Conservation (phyloP, 2,329 filamentous ascomycete species). For the Alternaria conjuncta region DNA sequence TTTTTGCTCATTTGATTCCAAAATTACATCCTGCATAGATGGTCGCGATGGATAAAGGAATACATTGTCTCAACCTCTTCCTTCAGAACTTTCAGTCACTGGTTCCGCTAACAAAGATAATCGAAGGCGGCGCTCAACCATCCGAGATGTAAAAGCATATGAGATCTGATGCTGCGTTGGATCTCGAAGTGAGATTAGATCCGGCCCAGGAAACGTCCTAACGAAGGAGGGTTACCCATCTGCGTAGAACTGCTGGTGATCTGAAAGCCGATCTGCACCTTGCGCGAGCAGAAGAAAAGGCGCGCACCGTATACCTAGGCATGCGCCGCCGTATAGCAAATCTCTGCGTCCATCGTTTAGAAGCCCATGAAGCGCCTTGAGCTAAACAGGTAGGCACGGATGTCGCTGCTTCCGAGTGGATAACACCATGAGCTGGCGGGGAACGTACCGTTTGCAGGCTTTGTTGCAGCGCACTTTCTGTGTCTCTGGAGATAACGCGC, state of each 20-base stretch:
- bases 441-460: neutral
- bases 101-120: neutral
- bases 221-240: neutral
- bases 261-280: neutral
- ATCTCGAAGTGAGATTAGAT: neutral
- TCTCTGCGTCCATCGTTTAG: neutral
- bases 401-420: neutral
- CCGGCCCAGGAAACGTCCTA: neutral
- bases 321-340: neutral
- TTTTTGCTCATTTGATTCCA: neutral
- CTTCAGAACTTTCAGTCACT: neutral
- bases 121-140: neutral
- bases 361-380: neutral
- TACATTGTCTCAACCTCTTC: neutral
- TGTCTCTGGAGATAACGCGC: neutral
- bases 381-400: neutral
- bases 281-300: neutral
- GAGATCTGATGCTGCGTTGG: neutral
- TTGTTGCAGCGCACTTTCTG: neutral
- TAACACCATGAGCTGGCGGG: neutral
- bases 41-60: neutral
- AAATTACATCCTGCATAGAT: neutral
- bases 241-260: neutral
- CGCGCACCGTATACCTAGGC: neutral
- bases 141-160: neutral